These are phyloP conservation scores for Amoeboaphelidium protococcarum DNA, from an alignment of 371 early-diverging fungal species.

Conservation along the genomic window DNA sequence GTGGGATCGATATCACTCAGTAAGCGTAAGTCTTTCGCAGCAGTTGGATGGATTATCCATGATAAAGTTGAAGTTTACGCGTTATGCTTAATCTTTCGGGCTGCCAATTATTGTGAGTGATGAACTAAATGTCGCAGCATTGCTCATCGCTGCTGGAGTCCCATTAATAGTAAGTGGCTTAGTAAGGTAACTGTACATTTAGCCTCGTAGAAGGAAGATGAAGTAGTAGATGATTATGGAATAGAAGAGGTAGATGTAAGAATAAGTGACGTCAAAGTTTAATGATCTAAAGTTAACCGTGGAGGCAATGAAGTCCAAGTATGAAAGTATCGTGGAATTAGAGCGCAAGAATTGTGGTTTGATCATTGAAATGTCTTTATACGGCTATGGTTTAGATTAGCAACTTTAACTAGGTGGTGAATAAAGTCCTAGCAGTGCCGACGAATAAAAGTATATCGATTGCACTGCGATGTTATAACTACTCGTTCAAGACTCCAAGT, in stretches of 20 bases:
- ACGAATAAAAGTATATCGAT: not conserved
- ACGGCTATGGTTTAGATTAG: not conserved
- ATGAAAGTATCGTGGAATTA: not conserved
- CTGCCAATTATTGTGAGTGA: not conserved
- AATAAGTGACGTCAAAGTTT: no score
- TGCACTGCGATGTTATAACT: not conserved
- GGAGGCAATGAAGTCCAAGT: not conserved
- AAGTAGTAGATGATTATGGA: not conserved
- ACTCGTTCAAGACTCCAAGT: not conserved
- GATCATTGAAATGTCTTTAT: not conserved
- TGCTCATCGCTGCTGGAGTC: not conserved
- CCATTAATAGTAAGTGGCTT: not conserved
- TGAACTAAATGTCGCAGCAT: not conserved
- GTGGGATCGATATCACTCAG: not conserved
- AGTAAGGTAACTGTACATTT: not conserved
- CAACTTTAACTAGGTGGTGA: not conserved
- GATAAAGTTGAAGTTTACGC: not conserved
- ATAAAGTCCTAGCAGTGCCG: not conserved
- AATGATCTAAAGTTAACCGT: no score
- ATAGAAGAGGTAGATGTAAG: not conserved
- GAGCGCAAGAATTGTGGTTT: not conserved
- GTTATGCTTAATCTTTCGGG: not conserved
- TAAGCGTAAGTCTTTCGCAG: not conserved
- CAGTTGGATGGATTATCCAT: not conserved
- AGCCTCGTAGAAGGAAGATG: no score